Evolutionary conservation across 805 yeast genomes (phyloP), one percentile per base, ranked within the genome.

Genomic region (Saccharomycopsis sp.): DNA sequence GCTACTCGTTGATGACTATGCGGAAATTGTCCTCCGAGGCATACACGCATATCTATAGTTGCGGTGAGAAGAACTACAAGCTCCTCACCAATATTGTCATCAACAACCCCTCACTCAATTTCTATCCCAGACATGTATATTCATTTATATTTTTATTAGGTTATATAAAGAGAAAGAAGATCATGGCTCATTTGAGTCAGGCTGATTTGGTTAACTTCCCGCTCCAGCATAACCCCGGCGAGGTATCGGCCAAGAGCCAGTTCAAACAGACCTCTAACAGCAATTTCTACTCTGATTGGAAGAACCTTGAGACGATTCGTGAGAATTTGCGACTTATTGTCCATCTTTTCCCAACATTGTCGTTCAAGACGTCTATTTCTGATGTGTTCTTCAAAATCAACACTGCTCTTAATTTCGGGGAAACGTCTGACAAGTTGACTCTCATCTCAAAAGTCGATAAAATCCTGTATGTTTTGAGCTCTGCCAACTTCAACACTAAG

Each of bases 401-500:
- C 24, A 41, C n/a, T 25, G 24, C 34, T 47, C 20, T 42, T 42
- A 12, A 19, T 47, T 17, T 22, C 12, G 38, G 52, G 19, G 47
- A 3, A 2, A 15, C 38, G 2, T n/a, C 47, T 20, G 59, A 58
- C 9, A 42, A 17, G 14, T 25, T 52, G 7, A 52, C 54, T 9
- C 29, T 58, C 20, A 49, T 56, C 8, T n/a, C 56, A 8, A 55
- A 58, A 49, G 20, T 38, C 2, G 47, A 58, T 24, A 51, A 58
- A 23, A 12, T 58, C 7, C 24, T 47, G 29, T 58, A 56, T 24
- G 54, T 42, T 19, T 12, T 55, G 8, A 55, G 25, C 9, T 55
- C 61, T 15, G 29, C 50, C 5, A 41, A 38, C 14, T 17, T 29
- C 29, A 12, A 52, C 20, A 24, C 44, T 52, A 17, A 3, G 15